Conservation (phyloP, 2,329 filamentous ascomycete genomes). For the Trematosphaeria pertusa region DNA sequence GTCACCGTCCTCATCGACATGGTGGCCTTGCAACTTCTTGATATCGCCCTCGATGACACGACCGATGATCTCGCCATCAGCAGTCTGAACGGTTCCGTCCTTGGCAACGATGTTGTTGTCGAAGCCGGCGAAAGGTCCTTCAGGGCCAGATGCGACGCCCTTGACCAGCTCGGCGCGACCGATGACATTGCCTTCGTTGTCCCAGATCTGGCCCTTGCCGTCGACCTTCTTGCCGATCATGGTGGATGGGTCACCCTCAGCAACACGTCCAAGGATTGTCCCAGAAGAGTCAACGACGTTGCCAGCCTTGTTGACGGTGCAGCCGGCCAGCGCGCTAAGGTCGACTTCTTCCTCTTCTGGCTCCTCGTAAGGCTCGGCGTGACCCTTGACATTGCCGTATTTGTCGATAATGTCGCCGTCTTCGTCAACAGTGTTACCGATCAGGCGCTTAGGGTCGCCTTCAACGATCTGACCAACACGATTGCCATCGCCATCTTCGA, state of each 20-base stretch:
- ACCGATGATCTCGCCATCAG: slow-evolving; percentile 56
- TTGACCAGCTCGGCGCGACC: slow-evolving; percentile 64
- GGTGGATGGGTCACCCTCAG: slow-evolving; percentile 62
- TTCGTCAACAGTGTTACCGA: slow-evolving; percentile 77
- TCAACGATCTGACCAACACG: slow-evolving; percentile 74
- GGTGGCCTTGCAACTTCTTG: slow-evolving; percentile 59
- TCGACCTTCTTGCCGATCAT: slow-evolving; percentile 69
- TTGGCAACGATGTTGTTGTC: slow-evolving; percentile 64
- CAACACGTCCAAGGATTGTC: slow-evolving; percentile 64
- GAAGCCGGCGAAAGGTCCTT: slow-evolving; percentile 67
- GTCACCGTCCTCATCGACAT: slow-evolving; percentile 59
- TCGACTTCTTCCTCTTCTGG: slow-evolving; percentile 60
- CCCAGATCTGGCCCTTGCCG: slow-evolving; percentile 69
- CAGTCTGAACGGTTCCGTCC: slow-evolving; percentile 61
- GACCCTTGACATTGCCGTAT: slow-evolving; percentile 69
- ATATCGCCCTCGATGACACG: slow-evolving; percentile 59
- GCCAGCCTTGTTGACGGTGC: slow-evolving; percentile 68
- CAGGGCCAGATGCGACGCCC: slow-evolving; percentile 57
- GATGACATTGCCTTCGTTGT: slow-evolving; percentile 67
- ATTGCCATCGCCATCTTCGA: slow-evolving; percentile 80
- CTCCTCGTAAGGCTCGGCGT: slow-evolving; percentile 63
- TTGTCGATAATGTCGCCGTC: slow-evolving; percentile 84
- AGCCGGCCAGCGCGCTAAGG: slow-evolving; percentile 66
- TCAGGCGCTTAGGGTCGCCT: slow-evolving; percentile 74
- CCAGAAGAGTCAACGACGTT: slow-evolving; percentile 67